A percentile compares a stretch with the other conserved stretches of the same genome.
Evolutionary conservation across 345 rosid species (phyloP).

Genomic region (Citrus inodora): DNA sequence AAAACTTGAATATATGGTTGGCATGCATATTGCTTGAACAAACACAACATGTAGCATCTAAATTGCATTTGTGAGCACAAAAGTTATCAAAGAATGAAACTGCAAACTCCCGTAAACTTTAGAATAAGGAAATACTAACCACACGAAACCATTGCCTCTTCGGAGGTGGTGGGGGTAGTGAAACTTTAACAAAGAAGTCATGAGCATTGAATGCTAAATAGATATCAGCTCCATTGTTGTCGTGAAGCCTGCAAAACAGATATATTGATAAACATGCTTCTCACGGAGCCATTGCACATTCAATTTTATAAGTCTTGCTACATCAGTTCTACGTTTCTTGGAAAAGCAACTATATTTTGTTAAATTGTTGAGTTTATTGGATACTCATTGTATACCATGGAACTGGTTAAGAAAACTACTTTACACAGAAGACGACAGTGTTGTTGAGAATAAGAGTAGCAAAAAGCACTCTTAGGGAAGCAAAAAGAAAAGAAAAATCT

Average conservation of each 20-base stretch:
- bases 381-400: neutral
- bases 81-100: neutral
- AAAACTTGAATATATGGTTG: neutral
- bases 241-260: constrained; percentile 65
- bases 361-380: neutral
- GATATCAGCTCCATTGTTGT: constrained; percentile 48
- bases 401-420: neutral
- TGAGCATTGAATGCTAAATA: constrained; percentile 84
- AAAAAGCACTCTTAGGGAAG: neutral
- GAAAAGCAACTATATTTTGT: neutral
- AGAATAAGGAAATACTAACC: constrained; percentile 44
- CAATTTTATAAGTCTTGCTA: neutral
- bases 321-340: neutral
- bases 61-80: neutral
- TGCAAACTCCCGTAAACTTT: neutral
- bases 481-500: neutral
- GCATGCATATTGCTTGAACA: neutral
- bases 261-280: neutral
- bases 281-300: neutral
- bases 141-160: constrained; percentile 73
- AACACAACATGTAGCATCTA: neutral
- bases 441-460: neutral
- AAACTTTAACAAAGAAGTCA: constrained; percentile 53
- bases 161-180: constrained; percentile 59
- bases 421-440: neutral